Conservation (phyloP, 1,139 yeast species). For the Schwanniomyces etchellsii region DNA sequence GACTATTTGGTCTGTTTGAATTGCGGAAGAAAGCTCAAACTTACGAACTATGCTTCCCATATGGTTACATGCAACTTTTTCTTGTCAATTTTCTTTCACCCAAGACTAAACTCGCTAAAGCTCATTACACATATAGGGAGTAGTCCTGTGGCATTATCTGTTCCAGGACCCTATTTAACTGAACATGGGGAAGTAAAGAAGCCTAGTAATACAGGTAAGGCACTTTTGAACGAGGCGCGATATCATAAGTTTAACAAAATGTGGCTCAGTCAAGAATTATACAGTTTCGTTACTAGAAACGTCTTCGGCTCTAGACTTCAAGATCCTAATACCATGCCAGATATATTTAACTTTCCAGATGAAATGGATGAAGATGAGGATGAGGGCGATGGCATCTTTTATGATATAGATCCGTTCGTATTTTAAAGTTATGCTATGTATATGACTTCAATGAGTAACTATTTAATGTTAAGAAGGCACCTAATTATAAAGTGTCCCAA, state of each 20-base stretch:
- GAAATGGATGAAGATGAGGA: conserved; percentile 15
- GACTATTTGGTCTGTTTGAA: conserved; percentile 30
- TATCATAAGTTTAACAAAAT: conserved; percentile 50
- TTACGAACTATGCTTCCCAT: conserved; percentile 16
- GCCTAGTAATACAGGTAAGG: conserved; percentile 46
- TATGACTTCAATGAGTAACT: not conserved
- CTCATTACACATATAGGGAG: conserved; percentile 28
- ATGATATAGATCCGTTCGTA: conserved; percentile 3
- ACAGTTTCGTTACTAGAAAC: conserved; percentile 30
- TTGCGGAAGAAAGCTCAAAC: conserved; percentile 20
- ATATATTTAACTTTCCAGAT: conserved; percentile 10
- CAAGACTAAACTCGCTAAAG: conserved; percentile 31
- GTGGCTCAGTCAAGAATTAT: conserved; percentile 55
- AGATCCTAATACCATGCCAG: conserved; percentile 4
- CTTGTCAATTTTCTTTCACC: conserved; percentile 42
- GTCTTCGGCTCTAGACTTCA: conserved; percentile 21
- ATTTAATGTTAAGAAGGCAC: not conserved
- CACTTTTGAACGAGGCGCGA: conserved; percentile 46
- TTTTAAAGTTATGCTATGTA: not conserved
- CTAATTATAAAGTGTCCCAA: conserved; percentile 80
- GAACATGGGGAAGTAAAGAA: conserved; percentile 67
- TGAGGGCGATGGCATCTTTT: conserved; percentile 11
- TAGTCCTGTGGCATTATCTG: conserved; percentile 23
- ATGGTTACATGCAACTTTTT: conserved; percentile 18
- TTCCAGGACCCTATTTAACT: conserved; percentile 65